Evolutionary conservation across 371 early-diverging fungal genomes (phyloP).

Genomic region (Rhizopus arrhizus): DNA sequence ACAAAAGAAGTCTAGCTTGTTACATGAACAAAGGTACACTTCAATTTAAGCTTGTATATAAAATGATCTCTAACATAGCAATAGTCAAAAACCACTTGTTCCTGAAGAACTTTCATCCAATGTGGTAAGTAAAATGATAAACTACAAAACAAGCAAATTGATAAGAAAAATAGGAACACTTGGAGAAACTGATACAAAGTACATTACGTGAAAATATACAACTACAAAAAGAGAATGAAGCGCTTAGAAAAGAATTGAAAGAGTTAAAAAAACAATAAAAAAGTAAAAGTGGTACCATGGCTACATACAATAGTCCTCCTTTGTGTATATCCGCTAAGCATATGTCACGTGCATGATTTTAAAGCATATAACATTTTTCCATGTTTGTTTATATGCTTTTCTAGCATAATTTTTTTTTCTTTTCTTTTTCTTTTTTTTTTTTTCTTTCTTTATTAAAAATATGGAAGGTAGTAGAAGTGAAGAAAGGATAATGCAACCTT

Average conservation of each 20-base stretch:
- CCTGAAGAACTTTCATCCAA: neutral
- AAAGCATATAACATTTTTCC: neutral
- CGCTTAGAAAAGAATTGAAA: slow-evolving; percentile 23
- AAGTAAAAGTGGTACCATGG: neutral
- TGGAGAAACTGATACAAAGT: slow-evolving; percentile 49
- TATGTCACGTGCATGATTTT: neutral
- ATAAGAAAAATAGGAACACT: slow-evolving; percentile 23
- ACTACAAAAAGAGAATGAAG: slow-evolving; percentile 48
- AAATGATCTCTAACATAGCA: neutral
- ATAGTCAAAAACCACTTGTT: neutral
- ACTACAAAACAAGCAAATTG: neutral
- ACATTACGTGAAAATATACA: slow-evolving; percentile 55
- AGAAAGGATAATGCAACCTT: neutral
- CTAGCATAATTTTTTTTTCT: slow-evolving; percentile 6
- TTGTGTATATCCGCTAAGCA: too few relatives aligned
- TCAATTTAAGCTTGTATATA: neutral
- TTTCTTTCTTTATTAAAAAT: slow-evolving; percentile 4
- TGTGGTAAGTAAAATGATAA: slow-evolving; percentile 1
- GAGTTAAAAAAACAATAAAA: slow-evolving; percentile 15
- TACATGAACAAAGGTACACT: neutral
- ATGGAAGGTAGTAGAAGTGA: neutral
- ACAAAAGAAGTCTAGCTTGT: slow-evolving; percentile 2
- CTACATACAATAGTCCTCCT: too few relatives aligned
- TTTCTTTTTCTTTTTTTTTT: slow-evolving; percentile 1
- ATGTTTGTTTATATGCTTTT: neutral